Base-by-base conservation (phyloP, 2,329 filamentous ascomycete species). In the Diaporthe humulicola region DNA sequence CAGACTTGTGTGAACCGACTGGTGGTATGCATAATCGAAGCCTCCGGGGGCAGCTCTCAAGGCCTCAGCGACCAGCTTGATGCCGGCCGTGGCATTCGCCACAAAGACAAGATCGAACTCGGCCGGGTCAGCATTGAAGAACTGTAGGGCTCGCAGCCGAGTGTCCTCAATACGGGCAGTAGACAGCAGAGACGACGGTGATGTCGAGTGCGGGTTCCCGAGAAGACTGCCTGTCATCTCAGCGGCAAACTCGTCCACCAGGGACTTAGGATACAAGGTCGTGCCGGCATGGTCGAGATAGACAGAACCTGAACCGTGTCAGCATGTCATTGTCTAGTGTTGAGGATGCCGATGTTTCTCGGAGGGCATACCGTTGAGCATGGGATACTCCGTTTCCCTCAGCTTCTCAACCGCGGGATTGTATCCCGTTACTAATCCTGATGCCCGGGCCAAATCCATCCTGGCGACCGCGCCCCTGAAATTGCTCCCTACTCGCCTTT, bases 221-320 rank as follows among this genome's bases (percentile, higher is more conserved):
- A 96, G 95, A 0, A 98, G 86, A 79, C 92, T 94, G 5, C 90
- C 87, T 36, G 93, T 92, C 89, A 98, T 93, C 75, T 97, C 94
- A n/a, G 85, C 83, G 12, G 94, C 91, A 84, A 98, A 98, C 33
- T 86, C 87, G 77, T 96, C 93, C 83, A 98, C 92, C 33, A 97
- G 85, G 40, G 94, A 95, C 82, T 93, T 96, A 56, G 95, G 88
- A 81, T 94, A 95, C 1, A 94, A 87, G 0, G 96, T 96, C n/a
- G 95, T 94, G n/a, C 95, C 96, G 0, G 95, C 95, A 93, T 98
- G 96, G 79, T 98, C 96, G 73, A 98, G 92, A 82, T 98, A 98
- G 61, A 92, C 88, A 14, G 91, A 91, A 70, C 90, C 94, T 96
- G 72, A n/a, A 12, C 38, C 19, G 45, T 75, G 77, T 76, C 77